Conservation (phyloP, 257 asterid species). For the Primulina eburnea region DNA sequence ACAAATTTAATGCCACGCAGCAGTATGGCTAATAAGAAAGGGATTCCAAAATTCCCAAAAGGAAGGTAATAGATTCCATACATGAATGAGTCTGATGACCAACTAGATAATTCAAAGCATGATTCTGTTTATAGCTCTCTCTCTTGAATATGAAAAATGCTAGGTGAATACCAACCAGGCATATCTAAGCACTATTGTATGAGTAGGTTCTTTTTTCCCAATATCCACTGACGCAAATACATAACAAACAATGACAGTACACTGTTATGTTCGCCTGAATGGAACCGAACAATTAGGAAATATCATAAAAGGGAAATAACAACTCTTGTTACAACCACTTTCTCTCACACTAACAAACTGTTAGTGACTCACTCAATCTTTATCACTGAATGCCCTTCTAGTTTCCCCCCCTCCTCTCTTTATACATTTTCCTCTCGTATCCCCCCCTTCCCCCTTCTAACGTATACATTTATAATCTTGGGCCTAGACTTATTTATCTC, state of each 20-base stretch:
- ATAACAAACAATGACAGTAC: not conserved
- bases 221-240: not conserved
- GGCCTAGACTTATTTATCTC: too few relatives aligned
- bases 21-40: slow-evolving; percentile 5
- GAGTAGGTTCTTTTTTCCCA: not conserved
- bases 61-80: slow-evolving; percentile 8
- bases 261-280: too few relatives aligned
- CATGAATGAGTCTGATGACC: not conserved
- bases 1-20: slow-evolving; percentile 11
- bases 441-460: too few relatives aligned
- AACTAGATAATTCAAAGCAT: slow-evolving; percentile 8
- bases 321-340: too few relatives aligned
- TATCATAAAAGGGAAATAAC: too few relatives aligned
- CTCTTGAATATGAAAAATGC: not conserved
- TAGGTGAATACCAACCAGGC: not conserved
- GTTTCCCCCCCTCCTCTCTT: too few relatives aligned
- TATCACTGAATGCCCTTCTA: too few relatives aligned
- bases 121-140: not conserved
- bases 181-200: not conserved
- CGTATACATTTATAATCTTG: too few relatives aligned
- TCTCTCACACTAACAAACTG: too few relatives aligned
- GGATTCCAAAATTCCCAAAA: slow-evolving; percentile 2
- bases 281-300: too few relatives aligned
- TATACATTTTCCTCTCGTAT: too few relatives aligned
- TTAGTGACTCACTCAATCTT: too few relatives aligned